These are phyloP conservation scores for Phialemonium atrogriseum DNA, from an alignment of 2,329 filamentous ascomycete genomes.

Conservation along the genomic window DNA sequence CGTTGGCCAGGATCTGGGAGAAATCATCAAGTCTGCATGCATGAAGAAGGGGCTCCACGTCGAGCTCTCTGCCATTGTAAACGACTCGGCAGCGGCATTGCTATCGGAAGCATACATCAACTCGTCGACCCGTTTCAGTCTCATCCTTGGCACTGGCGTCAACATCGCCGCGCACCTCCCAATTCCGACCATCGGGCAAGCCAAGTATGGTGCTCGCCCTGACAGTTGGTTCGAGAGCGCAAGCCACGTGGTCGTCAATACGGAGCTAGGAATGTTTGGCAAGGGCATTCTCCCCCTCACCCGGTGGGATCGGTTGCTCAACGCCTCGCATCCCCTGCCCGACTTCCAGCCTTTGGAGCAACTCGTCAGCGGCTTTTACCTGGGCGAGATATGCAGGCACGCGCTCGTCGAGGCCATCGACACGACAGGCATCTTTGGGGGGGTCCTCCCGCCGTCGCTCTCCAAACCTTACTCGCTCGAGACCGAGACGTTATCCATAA, in stretches of 20 bases:
- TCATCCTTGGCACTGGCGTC: constrained; percentile 60
- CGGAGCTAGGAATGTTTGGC: constrained; percentile 60
- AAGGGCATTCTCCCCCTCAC: constrained; percentile 49
- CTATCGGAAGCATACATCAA: constrained; percentile 55
- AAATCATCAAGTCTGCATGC: constrained; percentile 49
- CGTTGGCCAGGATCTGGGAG: constrained; percentile 50
- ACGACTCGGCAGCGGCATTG: constrained; percentile 60
- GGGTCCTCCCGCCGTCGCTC: constrained; percentile 46
- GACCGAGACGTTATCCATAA: constrained; percentile 50
- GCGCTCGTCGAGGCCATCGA: constrained; percentile 51
- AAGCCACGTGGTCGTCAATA: constrained; percentile 58
- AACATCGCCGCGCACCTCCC: constrained; percentile 60
- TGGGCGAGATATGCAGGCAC: constrained; percentile 56
- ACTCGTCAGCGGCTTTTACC: constrained; percentile 56
- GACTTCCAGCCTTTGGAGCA: constrained; percentile 56
- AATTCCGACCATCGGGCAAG: constrained; percentile 41
- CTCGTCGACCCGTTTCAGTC: constrained; percentile 50
- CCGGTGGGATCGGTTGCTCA: constrained; percentile 50
- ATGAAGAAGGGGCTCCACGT: constrained; percentile 41
- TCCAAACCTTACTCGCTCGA: constrained; percentile 46
- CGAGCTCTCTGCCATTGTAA: constrained; percentile 52
- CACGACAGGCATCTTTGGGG: constrained; percentile 45
- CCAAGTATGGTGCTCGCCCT: constrained; percentile 50
- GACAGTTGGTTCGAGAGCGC: constrained; percentile 48
- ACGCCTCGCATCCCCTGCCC: constrained; percentile 42